These are phyloP conservation scores for Volvox reticuliferus DNA, from an alignment of 139 green algal genomes.

Conservation along the genomic window DNA sequence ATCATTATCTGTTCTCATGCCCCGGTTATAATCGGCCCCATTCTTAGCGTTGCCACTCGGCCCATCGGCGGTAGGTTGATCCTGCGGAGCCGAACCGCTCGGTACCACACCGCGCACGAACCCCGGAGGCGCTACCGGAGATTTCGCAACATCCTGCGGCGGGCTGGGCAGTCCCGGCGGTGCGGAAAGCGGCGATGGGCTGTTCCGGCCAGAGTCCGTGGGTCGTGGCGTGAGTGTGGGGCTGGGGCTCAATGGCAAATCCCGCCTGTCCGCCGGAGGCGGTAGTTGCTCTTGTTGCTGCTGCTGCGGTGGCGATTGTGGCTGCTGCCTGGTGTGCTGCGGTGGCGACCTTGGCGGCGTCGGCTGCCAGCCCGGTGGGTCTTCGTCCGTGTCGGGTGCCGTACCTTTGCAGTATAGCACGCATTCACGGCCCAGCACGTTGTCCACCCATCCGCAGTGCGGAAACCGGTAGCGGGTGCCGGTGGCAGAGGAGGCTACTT, in stretches of 20 bases:
- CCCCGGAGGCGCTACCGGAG: neutral
- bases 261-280: neutral
- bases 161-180: neutral
- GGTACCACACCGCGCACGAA: neutral
- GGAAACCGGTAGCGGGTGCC: constrained; percentile 31
- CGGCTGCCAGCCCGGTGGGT: neutral
- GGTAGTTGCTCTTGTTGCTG: neutral
- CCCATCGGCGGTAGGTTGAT: neutral
- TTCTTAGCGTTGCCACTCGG: too few species aligned
- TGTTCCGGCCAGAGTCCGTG: neutral
- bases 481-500: constrained; percentile 34
- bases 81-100: too few species aligned
- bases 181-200: neutral
- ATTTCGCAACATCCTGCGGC: neutral
- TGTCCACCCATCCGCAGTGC: constrained; percentile 37
- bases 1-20: neutral
- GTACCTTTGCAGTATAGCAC: neutral
- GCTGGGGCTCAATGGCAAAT: neutral
- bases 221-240: neutral
- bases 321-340: neutral
- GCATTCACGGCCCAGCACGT: constrained; percentile 12
- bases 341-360: neutral
- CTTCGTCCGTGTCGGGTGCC: neutral
- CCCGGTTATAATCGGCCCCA: too few species aligned
- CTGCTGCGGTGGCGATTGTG: neutral